These are phyloP conservation scores for Melampsora larici-populina DNA, from an alignment of 1,284 basidiomycete species.

Conservation along the genomic window DNA sequence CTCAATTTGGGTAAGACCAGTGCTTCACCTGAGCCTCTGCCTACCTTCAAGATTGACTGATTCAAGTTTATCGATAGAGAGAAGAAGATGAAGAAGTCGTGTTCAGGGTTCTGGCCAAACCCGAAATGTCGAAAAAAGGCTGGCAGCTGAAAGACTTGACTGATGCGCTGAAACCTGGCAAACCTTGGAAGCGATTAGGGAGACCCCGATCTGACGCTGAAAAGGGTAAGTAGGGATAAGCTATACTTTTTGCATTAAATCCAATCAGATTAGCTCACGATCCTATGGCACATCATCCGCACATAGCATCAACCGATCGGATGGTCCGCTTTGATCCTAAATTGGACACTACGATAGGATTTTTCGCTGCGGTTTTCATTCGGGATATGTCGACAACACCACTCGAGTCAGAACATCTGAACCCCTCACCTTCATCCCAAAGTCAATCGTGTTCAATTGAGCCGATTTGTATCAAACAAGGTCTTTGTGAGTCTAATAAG, in stretches of 20 bases:
- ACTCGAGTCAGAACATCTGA: too few relatives aligned
- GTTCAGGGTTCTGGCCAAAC: constrained; percentile 66
- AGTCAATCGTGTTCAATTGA: background rate
- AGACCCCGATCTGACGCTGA: background rate
- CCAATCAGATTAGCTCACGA: constrained; percentile 39
- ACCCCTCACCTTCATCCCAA: background rate
- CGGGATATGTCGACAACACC: background rate
- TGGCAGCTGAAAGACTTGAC: constrained; percentile 68
- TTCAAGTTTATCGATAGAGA: constrained; percentile 58
- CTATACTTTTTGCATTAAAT: constrained; percentile 59
- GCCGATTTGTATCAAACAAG: background rate
- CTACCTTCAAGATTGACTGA: background rate
- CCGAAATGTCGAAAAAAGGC: constrained; percentile 62
- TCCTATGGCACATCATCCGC: constrained; percentile 2
- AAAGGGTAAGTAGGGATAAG: constrained; percentile 31
- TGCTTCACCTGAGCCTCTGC: background rate
- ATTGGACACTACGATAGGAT: constrained; percentile 86
- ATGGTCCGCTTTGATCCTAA: constrained; percentile 78
- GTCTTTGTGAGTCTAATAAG: background rate
- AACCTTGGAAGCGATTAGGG: constrained; percentile 16
- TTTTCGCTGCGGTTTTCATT: constrained; percentile 62
- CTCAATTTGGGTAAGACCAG: constrained; percentile 27
- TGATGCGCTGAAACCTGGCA: constrained; percentile 59
- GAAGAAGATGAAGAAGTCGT: constrained; percentile 86
- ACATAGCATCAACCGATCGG: constrained; percentile 63